phyloP scores from a whole-genome alignment of 2,329 filamentous ascomycete genomes.

The Saccharata proteae region DNA sequence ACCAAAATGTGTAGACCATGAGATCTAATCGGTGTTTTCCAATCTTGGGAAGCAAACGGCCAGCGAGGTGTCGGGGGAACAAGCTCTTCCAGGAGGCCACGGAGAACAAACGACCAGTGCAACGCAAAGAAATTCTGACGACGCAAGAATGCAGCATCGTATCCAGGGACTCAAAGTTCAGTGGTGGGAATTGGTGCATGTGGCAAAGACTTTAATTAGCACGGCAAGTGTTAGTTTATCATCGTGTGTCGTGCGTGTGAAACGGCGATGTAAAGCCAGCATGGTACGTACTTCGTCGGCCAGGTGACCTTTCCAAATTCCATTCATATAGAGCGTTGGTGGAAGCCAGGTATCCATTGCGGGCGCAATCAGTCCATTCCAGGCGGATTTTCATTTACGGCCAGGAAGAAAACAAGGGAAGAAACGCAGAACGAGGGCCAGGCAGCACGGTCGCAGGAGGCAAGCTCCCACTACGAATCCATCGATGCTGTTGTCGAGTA shows the following conservation, averaged over 20 bases:
- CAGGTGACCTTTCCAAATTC: constrained; percentile 8
- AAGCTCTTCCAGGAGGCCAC: background rate
- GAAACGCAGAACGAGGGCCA: no score
- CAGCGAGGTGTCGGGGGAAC: background rate
- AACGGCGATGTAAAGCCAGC: constrained; percentile 5
- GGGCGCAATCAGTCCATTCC: background rate
- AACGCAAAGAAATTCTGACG: background rate
- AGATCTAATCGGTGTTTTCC: background rate
- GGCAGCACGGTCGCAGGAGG: no score
- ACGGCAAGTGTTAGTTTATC: constrained; percentile 6
- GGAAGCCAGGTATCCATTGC: no score
- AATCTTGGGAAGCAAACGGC: background rate
- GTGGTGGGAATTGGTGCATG: constrained; percentile 4
- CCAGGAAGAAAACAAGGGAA: background rate
- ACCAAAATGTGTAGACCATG: no score
- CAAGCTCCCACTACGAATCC: no score
- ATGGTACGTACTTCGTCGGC: constrained; percentile 10
- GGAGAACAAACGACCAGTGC: background rate
- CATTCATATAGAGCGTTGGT: no score
- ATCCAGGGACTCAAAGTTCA: constrained; percentile 5
- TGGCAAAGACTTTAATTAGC: constrained; percentile 6
- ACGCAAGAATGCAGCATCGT: no score
- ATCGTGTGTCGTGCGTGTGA: constrained; percentile 5
- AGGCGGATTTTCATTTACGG: background rate
- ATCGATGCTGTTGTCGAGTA: no score